phyloP scores from a whole-genome alignment of 2,329 filamentous ascomycete species.

The Penicillium sp. region DNA sequence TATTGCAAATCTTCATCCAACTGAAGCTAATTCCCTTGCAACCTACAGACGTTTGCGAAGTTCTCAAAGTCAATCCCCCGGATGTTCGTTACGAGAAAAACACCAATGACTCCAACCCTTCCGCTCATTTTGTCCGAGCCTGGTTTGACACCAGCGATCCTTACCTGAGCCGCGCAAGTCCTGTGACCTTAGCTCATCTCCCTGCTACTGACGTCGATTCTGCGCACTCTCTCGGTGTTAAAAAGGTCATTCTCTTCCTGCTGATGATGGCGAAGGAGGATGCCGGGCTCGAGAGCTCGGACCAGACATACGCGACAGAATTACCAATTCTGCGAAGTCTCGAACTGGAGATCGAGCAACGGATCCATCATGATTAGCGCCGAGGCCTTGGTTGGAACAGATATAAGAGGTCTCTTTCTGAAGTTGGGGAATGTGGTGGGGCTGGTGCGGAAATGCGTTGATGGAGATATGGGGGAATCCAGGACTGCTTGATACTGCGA shows the following conservation, averaged over 20 bases:
- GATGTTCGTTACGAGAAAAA: constrained; percentile 1
- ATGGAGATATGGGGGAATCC: too few species aligned
- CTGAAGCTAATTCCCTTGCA: too few species aligned
- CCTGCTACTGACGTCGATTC: constrained; percentile 4
- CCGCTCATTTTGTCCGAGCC: constrained; percentile 1
- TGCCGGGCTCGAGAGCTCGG: too few species aligned
- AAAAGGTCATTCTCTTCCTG: constrained; percentile 28
- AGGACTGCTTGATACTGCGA: too few species aligned
- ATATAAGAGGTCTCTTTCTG: too few species aligned
- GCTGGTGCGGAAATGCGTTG: too few species aligned
- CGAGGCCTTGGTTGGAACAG: too few species aligned
- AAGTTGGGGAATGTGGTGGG: too few species aligned
- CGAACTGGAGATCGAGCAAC: neutral
- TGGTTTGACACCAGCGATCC: constrained; percentile 7
- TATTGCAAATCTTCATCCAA: too few species aligned
- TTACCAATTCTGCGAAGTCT: too few species aligned
- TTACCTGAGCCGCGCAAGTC: constrained; percentile 25
- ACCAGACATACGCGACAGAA: too few species aligned
- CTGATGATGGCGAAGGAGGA: constrained; percentile 31
- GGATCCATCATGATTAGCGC: too few species aligned
- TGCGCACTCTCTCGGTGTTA: constrained; percentile 25
- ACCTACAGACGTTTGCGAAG: constrained; percentile 15
- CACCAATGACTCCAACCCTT: neutral
- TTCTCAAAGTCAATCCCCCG: constrained; percentile 2
- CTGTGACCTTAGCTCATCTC: constrained; percentile 21